Evolutionary conservation across 1,139 yeast genomes (phyloP).

Genomic region (Protomyces arabidopsidicola): DNA sequence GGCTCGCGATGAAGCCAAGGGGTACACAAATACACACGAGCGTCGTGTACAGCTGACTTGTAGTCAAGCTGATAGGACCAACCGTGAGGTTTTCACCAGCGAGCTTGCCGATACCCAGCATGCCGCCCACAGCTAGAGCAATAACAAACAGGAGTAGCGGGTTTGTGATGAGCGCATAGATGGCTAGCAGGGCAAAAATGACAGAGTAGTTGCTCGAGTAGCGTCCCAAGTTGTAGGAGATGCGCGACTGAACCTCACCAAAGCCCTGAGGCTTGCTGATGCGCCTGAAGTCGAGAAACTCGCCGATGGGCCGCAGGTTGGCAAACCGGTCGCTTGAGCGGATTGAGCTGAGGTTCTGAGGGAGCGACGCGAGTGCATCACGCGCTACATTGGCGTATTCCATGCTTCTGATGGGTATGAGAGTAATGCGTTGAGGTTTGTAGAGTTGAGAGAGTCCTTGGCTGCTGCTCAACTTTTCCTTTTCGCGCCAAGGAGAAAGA

Average conservation of each 20-base stretch:
- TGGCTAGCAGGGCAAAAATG: slow-evolving; percentile 62
- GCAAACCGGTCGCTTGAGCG: slow-evolving; percentile 46
- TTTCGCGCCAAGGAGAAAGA: too few relatives aligned
- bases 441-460: background rate
- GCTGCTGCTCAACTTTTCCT: too few relatives aligned
- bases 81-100: slow-evolving; percentile 68
- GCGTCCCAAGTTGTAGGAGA: slow-evolving; percentile 77
- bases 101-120: slow-evolving; percentile 70
- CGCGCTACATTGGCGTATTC: slow-evolving; percentile 25
- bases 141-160: slow-evolving; percentile 77
- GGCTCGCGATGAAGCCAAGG: slow-evolving; percentile 86
- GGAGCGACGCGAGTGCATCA: slow-evolving; percentile 18
- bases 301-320: slow-evolving; percentile 81
- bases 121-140: slow-evolving; percentile 52
- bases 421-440: background rate
- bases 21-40: slow-evolving; percentile 49
- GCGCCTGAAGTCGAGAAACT: slow-evolving; percentile 81
- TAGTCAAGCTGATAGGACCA: slow-evolving; percentile 52
- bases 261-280: slow-evolving; percentile 85
- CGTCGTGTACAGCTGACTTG: slow-evolving; percentile 76
- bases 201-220: slow-evolving; percentile 82
- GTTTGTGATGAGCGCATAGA: slow-evolving; percentile 77
- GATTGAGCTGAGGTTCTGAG: slow-evolving; percentile 15
- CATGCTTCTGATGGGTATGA: background rate
- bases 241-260: slow-evolving; percentile 84